Base-by-base conservation (phyloP, 495 filamentous ascomycete species). In the Neurospora intermedia region DNA sequence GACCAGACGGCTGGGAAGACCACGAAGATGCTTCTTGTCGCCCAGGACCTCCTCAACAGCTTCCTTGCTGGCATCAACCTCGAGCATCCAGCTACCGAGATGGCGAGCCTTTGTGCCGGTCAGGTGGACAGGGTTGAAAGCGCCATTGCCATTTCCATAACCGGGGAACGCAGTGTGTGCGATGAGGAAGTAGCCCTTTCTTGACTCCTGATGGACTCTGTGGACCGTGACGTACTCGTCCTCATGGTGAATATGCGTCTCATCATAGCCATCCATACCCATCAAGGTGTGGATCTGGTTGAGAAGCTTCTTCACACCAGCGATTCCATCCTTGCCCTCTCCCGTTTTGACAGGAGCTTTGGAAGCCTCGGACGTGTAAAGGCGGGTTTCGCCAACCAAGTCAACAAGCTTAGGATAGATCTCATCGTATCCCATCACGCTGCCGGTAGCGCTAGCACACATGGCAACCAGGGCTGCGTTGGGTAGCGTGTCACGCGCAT, bases 381-480 rank as follows among this genome's bases (percentile, higher is more conserved):
- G 82, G 59, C 96, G 87, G 20, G 88, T 94, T 77, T 99, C 96
- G 59, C 89, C 85, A 16, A 99, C 96, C 27, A 99, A 88, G 76
- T 99, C 93, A 27, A 98, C 88, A 69, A 97, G 84, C 71, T 91
- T 90, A 5, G 96, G 96, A 77, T 99, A 99, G 71, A 98, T 87
- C 79, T 99, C 96, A 78, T 99, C 96, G 77, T 97, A 98, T n/a
- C 96, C 96, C 91, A 98, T 96, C 20, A 98, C 96, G 77, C 94
- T 97, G 41, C 96, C 96, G 40, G 91, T 93, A 1, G 94, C 93
- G 75, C 92, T 97, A 35, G 94, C 89, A 81, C 96, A 99, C 94
- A 99, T 97, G 71, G 89, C 89, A 27, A 98, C 94, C 13, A 99
- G 86, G 20, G 96, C 96, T 46, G 94, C 93, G 77, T 96, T 98